Conservation (phyloP, 2,329 filamentous ascomycete species). For the Gyromitra esculenta region DNA sequence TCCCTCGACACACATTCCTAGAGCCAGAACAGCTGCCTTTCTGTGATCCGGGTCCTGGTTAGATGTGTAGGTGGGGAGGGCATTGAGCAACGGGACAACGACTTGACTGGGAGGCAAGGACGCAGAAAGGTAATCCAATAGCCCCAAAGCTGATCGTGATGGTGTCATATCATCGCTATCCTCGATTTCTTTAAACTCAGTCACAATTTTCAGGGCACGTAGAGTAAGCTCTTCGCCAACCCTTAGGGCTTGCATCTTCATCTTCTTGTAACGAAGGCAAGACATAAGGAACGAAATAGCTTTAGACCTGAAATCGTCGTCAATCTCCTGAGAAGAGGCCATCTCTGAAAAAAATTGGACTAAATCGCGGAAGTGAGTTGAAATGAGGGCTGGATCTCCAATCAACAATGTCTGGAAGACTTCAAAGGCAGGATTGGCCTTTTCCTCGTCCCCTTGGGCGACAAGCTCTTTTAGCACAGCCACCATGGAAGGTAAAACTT, state of each 20-base stretch:
- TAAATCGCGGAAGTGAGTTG: conserved; percentile 86
- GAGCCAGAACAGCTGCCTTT: conserved; percentile 87
- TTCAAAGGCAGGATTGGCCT: conserved; percentile 89
- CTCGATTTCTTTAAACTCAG: conserved; percentile 77
- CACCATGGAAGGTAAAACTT: conserved; percentile 86
- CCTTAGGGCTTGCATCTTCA: conserved; percentile 92
- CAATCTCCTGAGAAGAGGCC: conserved; percentile 76
- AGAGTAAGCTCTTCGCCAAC: conserved; percentile 87
- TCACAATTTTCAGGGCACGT: conserved; percentile 87
- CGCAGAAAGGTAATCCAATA: conserved; percentile 88
- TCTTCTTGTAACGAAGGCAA: conserved; percentile 87
- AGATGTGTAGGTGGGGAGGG: conserved; percentile 82
- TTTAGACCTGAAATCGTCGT: conserved; percentile 87
- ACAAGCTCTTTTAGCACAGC: conserved; percentile 86
- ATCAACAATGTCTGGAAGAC: conserved; percentile 95
- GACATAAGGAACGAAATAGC: conserved; percentile 94
- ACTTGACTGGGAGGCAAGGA: conserved; percentile 93
- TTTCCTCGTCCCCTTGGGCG: conserved; percentile 82
- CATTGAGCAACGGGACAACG: conserved; percentile 87
- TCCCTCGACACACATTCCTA: conserved; percentile 94
- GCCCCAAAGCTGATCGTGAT: conserved; percentile 81
- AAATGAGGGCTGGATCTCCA: conserved; percentile 85
- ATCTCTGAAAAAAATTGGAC: conserved; percentile 94
- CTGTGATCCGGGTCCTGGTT: conserved; percentile 79
- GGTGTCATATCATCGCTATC: conserved; percentile 89